Evolutionary conservation across 495 filamentous ascomycete genomes (phyloP).

Genomic region (Podospora didyma): DNA sequence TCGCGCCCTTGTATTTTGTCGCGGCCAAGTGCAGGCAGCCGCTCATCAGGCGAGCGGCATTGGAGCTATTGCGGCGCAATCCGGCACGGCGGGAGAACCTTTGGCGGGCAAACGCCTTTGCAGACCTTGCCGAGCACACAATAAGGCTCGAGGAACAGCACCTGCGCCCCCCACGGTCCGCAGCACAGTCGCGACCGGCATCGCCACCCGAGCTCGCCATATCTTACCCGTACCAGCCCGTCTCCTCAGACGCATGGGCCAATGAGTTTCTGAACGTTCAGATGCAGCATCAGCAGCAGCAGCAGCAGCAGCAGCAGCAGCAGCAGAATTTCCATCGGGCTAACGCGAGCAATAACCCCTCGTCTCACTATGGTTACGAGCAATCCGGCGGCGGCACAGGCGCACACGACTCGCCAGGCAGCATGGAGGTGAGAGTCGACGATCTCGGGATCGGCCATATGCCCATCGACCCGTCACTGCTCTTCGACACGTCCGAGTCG

Average conservation of each 20-base stretch:
- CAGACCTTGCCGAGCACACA: constrained; percentile 28
- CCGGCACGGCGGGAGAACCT: constrained; percentile 33
- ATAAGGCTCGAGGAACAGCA: constrained; percentile 31
- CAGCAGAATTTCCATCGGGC: neutral
- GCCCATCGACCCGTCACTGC: constrained; percentile 25
- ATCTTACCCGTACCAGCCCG: constrained; percentile 4
- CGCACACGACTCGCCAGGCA: neutral
- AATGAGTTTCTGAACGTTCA: constrained; percentile 3
- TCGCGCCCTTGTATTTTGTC: constrained; percentile 47
- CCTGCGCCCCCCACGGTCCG: constrained; percentile 4
- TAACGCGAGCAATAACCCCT: neutral
- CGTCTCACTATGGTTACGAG: neutral
- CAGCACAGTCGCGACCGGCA: constrained; percentile 6
- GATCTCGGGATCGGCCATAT: constrained; percentile 16
- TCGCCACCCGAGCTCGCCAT: constrained; percentile 9
- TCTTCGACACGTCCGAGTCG: constrained; percentile 21
- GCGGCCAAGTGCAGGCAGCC: constrained; percentile 47
- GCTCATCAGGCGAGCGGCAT: constrained; percentile 38
- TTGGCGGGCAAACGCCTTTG: constrained; percentile 36
- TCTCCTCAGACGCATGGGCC: constrained; percentile 13
- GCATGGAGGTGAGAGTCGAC: constrained; percentile 5
- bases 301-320: neutral
- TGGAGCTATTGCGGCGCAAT: constrained; percentile 33
- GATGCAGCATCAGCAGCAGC: too few relatives aligned
- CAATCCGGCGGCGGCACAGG: neutral